Conservation (phyloP, 73 alveolate genomes). For the Paramecium octaurelia region DNA sequence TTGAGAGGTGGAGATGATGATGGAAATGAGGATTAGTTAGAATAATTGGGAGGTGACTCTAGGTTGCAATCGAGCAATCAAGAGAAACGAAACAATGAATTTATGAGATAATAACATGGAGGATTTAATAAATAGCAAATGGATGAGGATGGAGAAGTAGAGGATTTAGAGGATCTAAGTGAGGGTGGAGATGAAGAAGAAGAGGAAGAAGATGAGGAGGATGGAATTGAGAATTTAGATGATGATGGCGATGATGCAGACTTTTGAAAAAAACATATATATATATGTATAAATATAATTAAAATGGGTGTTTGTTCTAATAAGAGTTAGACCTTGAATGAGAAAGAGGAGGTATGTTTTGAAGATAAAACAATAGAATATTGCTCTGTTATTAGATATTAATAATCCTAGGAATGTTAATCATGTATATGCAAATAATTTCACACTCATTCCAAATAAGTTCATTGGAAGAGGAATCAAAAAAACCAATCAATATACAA, state of each 20-base stretch:
- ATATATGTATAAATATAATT: not conserved
- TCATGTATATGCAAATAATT: not conserved
- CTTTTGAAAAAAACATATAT: not conserved
- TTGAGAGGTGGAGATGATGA: slow-evolving; percentile 57
- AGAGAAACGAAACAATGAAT: not conserved
- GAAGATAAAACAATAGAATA: not conserved
- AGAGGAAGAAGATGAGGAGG: slow-evolving; percentile 67
- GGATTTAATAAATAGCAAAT: slow-evolving; percentile 39
- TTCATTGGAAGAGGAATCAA: not conserved
- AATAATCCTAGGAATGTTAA: not conserved
- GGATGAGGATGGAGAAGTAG: slow-evolving; percentile 29
- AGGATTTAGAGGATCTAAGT: slow-evolving; percentile 48
- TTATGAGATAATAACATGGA: slow-evolving; percentile 62
- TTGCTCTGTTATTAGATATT: not conserved
- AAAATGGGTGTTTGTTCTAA: not conserved
- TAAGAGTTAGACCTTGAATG: not conserved
- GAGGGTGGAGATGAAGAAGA: slow-evolving; percentile 16
- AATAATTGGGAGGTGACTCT: slow-evolving; percentile 19
- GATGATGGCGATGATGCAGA: slow-evolving; percentile 63
- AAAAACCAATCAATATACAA: not conserved
- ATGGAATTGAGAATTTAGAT: slow-evolving; percentile 59
- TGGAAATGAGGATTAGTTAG: not conserved
- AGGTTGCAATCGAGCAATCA: not conserved
- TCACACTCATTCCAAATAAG: not conserved
- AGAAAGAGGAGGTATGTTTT: not conserved